Percentiles rank a stretch among this genome's conserved stretches.
These are phyloP conservation scores for Thraustotheca clavata DNA, from an alignment of 352 stramenopile genomes.

Conservation along the genomic window DNA sequence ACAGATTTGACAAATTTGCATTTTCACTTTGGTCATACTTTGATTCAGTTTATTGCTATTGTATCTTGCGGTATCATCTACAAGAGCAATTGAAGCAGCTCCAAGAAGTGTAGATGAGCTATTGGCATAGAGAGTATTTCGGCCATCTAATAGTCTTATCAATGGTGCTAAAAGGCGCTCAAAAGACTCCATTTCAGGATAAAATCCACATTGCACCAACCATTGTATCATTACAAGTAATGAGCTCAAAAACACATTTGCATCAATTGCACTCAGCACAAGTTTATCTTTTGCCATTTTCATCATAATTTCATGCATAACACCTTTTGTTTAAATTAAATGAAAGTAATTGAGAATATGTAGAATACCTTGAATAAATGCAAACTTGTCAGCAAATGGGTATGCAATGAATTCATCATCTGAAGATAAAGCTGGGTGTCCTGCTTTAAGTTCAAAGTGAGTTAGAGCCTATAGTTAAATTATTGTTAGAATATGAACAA, in stretches of 20 bases:
- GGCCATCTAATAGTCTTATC: slow-evolving; percentile 7
- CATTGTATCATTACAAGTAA: slow-evolving; percentile 12
- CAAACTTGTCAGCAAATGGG: slow-evolving; percentile 22
- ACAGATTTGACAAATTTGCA: slow-evolving; percentile 17
- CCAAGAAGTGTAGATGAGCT: not conserved
- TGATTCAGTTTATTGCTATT: slow-evolving; percentile 16
- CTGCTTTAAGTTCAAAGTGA: slow-evolving; percentile 16
- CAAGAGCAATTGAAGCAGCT: not conserved
- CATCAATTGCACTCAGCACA: slow-evolving; percentile 8
- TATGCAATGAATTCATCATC: slow-evolving; percentile 22
- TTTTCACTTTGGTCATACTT: slow-evolving; percentile 9
- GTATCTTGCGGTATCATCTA: slow-evolving; percentile 10
- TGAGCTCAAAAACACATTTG: slow-evolving; percentile 16
- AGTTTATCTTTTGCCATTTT: slow-evolving; percentile 11
- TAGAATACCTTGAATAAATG: slow-evolving; percentile 19
- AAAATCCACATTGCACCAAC: slow-evolving; percentile 17
- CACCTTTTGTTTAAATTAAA: not conserved
- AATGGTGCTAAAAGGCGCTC: not conserved
- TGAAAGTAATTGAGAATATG: not conserved
- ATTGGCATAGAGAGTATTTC: slow-evolving; percentile 14
- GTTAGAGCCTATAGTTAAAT: not conserved
- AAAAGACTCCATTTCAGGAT: slow-evolving; percentile 14
- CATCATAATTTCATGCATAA: slow-evolving; percentile 14
- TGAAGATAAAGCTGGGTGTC: slow-evolving; percentile 12
- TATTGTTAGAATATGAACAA: not conserved